Conservation (phyloP, 306 rosid genomes). For the Mucuna pruriens region DNA sequence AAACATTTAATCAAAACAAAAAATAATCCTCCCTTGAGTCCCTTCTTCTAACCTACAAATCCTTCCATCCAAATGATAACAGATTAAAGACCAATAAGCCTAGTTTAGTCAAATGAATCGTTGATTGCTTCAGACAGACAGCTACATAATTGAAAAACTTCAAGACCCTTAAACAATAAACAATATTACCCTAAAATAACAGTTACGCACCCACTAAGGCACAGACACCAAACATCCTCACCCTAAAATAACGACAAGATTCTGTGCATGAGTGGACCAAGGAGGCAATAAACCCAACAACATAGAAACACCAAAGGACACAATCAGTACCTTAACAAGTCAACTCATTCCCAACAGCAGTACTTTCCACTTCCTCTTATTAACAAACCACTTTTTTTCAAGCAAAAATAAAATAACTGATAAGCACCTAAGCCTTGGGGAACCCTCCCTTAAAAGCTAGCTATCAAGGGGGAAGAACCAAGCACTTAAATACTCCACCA, state of each 20-base stretch:
- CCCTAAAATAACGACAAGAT: conserved; percentile 5
- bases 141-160: not conserved
- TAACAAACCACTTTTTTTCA: not conserved
- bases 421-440: too few relatives aligned
- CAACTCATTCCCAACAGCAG: not conserved
- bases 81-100: conserved; percentile 10
- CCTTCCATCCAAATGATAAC: not conserved
- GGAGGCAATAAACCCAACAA: not conserved
- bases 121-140: not conserved
- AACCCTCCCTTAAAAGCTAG: too few relatives aligned
- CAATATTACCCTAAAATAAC: conserved; percentile 20
- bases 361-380: conserved; percentile 21
- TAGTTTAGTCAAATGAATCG: not conserved
- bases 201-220: not conserved
- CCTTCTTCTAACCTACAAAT: not conserved
- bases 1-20: not conserved
- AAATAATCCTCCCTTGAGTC: not conserved
- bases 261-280: not conserved
- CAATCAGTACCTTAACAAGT: conserved; percentile 10
- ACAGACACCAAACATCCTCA: not conserved
- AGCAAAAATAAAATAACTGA: not conserved
- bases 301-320: not conserved
- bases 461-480: too few relatives aligned
- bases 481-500: too few relatives aligned
- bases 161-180: conserved; percentile 18